Conservation (phyloP, 768 basidiomycete genomes). For the Phaeotremella fagi region DNA sequence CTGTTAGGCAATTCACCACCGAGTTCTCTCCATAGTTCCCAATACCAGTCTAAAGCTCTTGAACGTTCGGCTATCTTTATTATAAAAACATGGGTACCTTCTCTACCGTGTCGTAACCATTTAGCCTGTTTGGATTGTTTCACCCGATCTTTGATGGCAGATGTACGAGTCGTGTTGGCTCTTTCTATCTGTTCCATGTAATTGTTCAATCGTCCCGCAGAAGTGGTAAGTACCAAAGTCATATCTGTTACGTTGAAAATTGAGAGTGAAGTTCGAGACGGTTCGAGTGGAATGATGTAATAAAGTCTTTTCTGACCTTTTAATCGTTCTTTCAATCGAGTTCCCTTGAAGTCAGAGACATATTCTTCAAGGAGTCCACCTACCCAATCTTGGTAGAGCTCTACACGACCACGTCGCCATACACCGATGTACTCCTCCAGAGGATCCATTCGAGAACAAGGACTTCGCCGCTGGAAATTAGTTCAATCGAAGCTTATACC, state of each 20-base stretch:
- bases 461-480: slow-evolving; percentile 63
- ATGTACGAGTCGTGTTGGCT: slow-evolving; percentile 29
- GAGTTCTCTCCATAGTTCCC: slow-evolving; percentile 75
- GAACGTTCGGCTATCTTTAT: slow-evolving; percentile 76
- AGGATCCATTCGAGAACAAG: slow-evolving; percentile 52
- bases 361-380: slow-evolving; percentile 35
- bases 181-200: slow-evolving; percentile 19
- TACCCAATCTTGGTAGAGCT: slow-evolving; percentile 82
- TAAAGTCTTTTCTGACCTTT: slow-evolving; percentile 70
- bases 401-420: slow-evolving; percentile 71
- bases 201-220: slow-evolving; percentile 19
- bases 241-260: slow-evolving; percentile 83
- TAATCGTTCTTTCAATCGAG: slow-evolving; percentile 66
- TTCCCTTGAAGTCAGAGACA: slow-evolving; percentile 16
- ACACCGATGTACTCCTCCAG: slow-evolving; percentile 81
- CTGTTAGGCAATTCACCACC: slow-evolving; percentile 66
- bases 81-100: slow-evolving; percentile 77
- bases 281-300: slow-evolving; percentile 68
- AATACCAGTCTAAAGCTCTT: slow-evolving; percentile 80
- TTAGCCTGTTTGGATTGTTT: slow-evolving; percentile 48
- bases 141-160: slow-evolving; percentile 25
- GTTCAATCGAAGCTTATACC: slow-evolving; percentile 14
- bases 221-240: slow-evolving; percentile 60
- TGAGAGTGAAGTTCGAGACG: slow-evolving; percentile 64
- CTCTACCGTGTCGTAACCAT: slow-evolving; percentile 55